phyloP scores from a whole-genome alignment of 176 grass and related monocot species.

The Echinochloa phyllopogon region DNA sequence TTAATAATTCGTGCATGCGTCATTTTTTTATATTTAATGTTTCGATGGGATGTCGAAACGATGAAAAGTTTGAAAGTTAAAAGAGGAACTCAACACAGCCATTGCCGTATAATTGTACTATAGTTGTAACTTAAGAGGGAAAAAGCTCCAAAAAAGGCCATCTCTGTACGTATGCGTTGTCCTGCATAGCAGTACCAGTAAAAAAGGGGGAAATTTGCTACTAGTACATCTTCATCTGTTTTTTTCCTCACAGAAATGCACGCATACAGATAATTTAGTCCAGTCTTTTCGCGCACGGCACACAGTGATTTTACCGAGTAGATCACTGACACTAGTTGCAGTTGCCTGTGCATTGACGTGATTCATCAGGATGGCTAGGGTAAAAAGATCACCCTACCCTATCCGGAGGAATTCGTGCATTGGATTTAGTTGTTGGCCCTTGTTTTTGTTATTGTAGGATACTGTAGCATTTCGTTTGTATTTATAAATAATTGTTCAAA shows the following conservation, averaged over 20 bases:
- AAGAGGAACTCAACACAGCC: no score
- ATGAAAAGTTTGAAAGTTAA: no score
- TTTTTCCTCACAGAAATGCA: neutral
- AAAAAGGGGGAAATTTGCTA: neutral
- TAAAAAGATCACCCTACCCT: slow-evolving; percentile 24
- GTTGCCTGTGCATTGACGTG: slow-evolving; percentile 44
- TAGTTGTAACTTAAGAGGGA: neutral
- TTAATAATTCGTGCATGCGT: no score
- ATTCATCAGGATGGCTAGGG: slow-evolving; percentile 21
- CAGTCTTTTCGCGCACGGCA: slow-evolving; percentile 34
- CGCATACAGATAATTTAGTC: neutral
- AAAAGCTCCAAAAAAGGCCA: neutral
- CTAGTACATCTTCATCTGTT: neutral
- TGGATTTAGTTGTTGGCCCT: no score
- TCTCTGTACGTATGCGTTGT: neutral
- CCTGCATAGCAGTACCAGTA: neutral
- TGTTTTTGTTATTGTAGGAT: no score
- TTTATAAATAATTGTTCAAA: no score
- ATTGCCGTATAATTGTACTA: no score
- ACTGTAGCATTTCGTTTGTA: no score
- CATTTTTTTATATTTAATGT: no score
- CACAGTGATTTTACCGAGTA: neutral
- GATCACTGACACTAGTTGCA: slow-evolving; percentile 22
- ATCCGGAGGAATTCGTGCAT: neutral
- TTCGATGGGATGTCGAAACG: no score